Percentiles rank a stretch among this genome's conserved stretches.
phyloP scores from a whole-genome alignment of 257 asterid species.

The Plantago ovata region DNA sequence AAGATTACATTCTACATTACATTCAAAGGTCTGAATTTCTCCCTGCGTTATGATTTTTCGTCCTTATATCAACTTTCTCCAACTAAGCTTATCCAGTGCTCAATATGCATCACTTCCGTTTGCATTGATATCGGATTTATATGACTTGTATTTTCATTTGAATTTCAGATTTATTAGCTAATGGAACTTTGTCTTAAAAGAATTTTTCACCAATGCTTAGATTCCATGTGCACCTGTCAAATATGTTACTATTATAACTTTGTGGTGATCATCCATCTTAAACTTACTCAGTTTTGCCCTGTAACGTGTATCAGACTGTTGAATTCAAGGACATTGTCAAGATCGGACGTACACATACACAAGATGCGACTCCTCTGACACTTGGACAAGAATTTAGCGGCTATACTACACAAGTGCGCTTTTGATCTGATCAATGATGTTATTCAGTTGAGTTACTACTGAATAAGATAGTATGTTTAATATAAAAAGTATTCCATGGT shows the following conservation, averaged over 20 bases:
- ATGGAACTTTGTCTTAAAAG: no score
- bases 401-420: constrained; percentile 89
- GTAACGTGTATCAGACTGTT: constrained; percentile 43
- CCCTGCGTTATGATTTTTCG: not conserved
- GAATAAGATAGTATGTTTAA: not conserved
- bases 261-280: no score
- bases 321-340: constrained; percentile 90
- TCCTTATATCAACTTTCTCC: not conserved
- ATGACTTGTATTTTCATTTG: no score
- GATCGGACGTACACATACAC: constrained; percentile 99
- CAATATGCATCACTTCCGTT: not conserved
- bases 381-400: constrained; percentile 99
- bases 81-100: not conserved
- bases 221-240: no score
- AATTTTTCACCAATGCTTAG: no score
- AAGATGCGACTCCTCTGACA: constrained; percentile 98
- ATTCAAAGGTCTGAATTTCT: constrained; percentile 59
- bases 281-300: not conserved
- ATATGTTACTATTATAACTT: no score
- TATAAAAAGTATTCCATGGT: constrained; percentile 13
- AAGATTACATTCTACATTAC: constrained; percentile 71
- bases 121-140: no score
- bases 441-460: no score
- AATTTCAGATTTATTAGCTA: no score
- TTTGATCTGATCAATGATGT: constrained; percentile 16